A percentile compares a stretch with the other conserved stretches of the same genome.
Conservation (phyloP, 2,329 filamentous ascomycete species). For the Teratosphaeria pseudoeucalypti region DNA sequence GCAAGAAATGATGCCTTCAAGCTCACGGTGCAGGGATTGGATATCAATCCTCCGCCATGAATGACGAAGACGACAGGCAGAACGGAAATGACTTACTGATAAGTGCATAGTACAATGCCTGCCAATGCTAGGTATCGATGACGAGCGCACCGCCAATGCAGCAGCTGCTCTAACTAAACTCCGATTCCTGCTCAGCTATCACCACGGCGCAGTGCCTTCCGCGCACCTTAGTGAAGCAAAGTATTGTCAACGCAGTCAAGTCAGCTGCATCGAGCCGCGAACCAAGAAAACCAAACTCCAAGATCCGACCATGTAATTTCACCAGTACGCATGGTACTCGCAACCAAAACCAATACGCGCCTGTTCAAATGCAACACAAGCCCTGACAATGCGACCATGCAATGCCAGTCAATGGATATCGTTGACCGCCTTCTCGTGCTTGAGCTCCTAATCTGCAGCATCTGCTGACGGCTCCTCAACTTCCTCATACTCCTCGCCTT, state of each 20-base stretch:
- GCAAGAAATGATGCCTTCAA: conserved; percentile 60
- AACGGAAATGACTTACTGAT: neutral
- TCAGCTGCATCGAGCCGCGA: neutral
- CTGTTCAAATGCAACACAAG: no score
- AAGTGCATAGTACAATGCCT: neutral
- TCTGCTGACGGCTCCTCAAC: neutral
- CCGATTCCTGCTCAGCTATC: neutral
- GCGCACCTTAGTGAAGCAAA: neutral
- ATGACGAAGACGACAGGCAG: neutral
- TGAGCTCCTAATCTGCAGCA: neutral
- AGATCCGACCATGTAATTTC: neutral
- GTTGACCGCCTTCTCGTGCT: neutral
- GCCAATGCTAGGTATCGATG: neutral
- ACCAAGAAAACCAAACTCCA: neutral
- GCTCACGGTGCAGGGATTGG: conserved; percentile 49
- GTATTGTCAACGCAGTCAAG: neutral
- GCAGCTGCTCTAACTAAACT: neutral
- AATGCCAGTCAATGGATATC: neutral
- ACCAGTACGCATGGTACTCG: no score
- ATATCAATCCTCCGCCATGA: conserved; percentile 48
- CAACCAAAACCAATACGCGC: no score
- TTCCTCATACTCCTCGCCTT: neutral
- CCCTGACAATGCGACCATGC: neutral
- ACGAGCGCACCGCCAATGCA: neutral
- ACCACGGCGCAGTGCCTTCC: neutral